phyloP scores from a whole-genome alignment of 495 filamentous ascomycete species.

The Trichoderma virens region DNA sequence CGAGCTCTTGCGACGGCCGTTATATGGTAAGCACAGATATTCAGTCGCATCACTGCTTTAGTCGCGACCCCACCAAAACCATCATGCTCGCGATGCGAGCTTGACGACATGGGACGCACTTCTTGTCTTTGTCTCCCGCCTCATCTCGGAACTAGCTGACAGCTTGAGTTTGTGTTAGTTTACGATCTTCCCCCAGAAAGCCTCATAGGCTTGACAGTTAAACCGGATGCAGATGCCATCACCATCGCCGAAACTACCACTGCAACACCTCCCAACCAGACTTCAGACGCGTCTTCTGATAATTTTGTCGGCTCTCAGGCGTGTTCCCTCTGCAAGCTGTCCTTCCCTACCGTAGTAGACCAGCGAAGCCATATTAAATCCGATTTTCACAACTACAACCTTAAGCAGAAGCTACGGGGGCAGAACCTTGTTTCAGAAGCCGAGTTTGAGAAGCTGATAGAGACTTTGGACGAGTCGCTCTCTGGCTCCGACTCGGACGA shows the following conservation, averaged over 20 bases:
- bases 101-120: neutral
- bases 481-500: conserved; percentile 64
- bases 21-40: conserved; percentile 21
- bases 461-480: conserved; percentile 79
- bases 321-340: conserved; percentile 71
- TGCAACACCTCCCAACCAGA: conserved; percentile 23
- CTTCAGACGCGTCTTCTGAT: conserved; percentile 15
- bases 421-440: conserved; percentile 58
- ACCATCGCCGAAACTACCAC: conserved; percentile 15
- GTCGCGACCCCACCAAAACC: neutral
- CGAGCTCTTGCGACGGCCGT: conserved; percentile 32
- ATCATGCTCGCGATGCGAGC: conserved; percentile 3
- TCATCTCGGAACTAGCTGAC: neutral
- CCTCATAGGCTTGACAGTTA: conserved; percentile 58
- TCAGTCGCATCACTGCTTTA: neutral
- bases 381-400: conserved; percentile 90
- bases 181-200: conserved; percentile 81
- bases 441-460: conserved; percentile 79
- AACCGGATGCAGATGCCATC: conserved; percentile 25
- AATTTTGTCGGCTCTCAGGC: conserved; percentile 56
- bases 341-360: conserved; percentile 64
- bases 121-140: neutral
- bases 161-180: conserved; percentile 36
- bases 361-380: conserved; percentile 81
- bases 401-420: conserved; percentile 79